These are phyloP conservation scores for Sophora flavescens DNA, from an alignment of 306 rosid genomes.

Conservation along the genomic window DNA sequence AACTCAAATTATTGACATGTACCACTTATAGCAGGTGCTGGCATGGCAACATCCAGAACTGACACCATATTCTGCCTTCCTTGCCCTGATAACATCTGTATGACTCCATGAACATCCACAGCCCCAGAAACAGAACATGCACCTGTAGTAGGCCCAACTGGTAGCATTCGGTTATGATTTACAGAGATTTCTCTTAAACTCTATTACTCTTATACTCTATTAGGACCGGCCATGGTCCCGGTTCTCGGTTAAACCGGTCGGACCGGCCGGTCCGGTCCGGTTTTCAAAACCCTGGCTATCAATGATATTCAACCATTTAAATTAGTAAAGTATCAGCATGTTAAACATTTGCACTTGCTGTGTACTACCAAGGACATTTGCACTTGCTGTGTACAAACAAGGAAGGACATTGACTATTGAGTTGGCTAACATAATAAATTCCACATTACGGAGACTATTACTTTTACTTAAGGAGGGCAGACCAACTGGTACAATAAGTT, in stretches of 20 bases:
- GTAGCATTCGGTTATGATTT: conserved; percentile 79
- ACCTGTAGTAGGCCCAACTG: conserved; percentile 68
- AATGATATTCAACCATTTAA: conserved; percentile 10
- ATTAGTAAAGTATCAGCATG: conserved; percentile 34
- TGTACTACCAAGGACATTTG: too few species aligned
- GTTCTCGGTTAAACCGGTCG: too few species aligned
- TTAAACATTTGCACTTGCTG: conserved; percentile 25
- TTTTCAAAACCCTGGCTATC: too few species aligned
- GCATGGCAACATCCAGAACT: conserved; percentile 86
- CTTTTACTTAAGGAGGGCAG: conserved; percentile 73
- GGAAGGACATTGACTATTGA: conserved; percentile 26
- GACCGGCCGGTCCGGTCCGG: too few species aligned
- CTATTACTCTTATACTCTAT: too few species aligned
- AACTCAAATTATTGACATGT: conserved; percentile 35
- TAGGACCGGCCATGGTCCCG: too few species aligned
- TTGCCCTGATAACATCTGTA: conserved; percentile 78
- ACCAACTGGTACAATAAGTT: conserved; percentile 84
- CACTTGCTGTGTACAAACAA: conserved; percentile 30
- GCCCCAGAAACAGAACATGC: conserved; percentile 72
- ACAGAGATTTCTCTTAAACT: too few species aligned
- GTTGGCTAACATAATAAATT: conserved; percentile 24
- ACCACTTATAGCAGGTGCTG: conserved; percentile 83
- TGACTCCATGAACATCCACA: conserved; percentile 66
- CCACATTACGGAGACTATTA: conserved; percentile 51
- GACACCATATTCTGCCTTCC: conserved; percentile 82